Evolutionary conservation across 768 basidiomycete species (phyloP), one percentile per base, ranked within the genome.

Genomic region (Xerocomellus chrysenteron): DNA sequence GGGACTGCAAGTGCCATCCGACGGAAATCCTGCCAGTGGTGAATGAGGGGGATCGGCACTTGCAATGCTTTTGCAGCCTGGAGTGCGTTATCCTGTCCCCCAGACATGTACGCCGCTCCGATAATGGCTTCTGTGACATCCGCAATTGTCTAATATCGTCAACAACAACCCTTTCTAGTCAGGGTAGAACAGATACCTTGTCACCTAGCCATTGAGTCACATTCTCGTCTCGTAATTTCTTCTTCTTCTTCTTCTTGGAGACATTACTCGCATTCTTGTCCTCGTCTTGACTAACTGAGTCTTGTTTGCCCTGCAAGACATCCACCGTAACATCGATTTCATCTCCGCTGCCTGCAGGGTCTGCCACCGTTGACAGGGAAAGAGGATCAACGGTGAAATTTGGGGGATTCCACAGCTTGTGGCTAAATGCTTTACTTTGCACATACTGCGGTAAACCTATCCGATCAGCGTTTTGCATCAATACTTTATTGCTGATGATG

Each of bases 51-150:
- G n/a, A 92, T 73, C 1, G 85, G 83, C 37, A 94, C 73, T 50
- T 82, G 78, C 63, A 94, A 74, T 24, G 79, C 78, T 66, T 88
- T 90, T 42, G 82, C 79, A 24, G 79, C 82, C 57, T 79, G 78
- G 45, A 92, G 78, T 7, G 87, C 92, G 19, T 73, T 70, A 50
- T 89, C 86, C 47, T 78, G 76, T 50, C 90, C 92, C 12, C 87
- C 87, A 24, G 86, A 83, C 44, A 89, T 75, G 66, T 86, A 92
- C 5, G 88, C 90, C 17, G 91, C 92, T 35, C 87, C 92, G 28
- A 93, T 84, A 56, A 94, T 83, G 4, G 92, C 90, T 71, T 94
- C 92, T 10, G 83, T 82, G 42, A 92, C 88, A 71, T 94, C 92
- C 47, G 92, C 92, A 30, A 92, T 77, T 21, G 85, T 83, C 92